Evolutionary conservation across 345 rosid genomes (phyloP).

Genomic region (Kandelia obovata): DNA sequence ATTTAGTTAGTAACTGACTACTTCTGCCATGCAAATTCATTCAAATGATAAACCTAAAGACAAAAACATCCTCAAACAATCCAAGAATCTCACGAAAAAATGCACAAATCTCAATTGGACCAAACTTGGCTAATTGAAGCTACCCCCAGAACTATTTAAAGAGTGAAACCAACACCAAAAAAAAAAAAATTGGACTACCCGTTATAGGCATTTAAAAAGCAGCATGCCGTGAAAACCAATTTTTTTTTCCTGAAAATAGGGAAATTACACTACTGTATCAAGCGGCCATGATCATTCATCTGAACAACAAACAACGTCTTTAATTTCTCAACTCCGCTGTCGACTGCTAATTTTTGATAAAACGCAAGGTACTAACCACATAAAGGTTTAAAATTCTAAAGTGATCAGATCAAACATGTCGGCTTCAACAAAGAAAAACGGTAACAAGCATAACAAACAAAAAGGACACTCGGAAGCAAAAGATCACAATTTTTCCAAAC

Average conservation of each 20-base stretch:
- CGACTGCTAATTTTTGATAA: neutral
- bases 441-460: neutral
- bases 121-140: too few relatives aligned
- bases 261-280: neutral
- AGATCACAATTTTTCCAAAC: slow-evolving; percentile 14
- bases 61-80: slow-evolving; percentile 6
- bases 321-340: neutral
- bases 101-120: neutral
- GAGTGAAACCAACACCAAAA: too few relatives aligned
- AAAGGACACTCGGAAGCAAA: neutral
- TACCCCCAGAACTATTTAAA: too few relatives aligned
- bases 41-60: slow-evolving; percentile 24
- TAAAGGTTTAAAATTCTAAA: neutral
- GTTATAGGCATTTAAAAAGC: too few relatives aligned
- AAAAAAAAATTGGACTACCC: too few relatives aligned
- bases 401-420: neutral
- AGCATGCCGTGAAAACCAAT: neutral
- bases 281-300: neutral
- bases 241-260: neutral
- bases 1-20: neutral
- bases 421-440: neutral
- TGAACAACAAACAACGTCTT: neutral
- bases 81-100: slow-evolving; percentile 1
- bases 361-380: neutral
- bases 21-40: neutral